These are phyloP conservation scores for Apiotrichum veenhuisii DNA, from an alignment of 1,284 basidiomycete species.

Conservation along the genomic window DNA sequence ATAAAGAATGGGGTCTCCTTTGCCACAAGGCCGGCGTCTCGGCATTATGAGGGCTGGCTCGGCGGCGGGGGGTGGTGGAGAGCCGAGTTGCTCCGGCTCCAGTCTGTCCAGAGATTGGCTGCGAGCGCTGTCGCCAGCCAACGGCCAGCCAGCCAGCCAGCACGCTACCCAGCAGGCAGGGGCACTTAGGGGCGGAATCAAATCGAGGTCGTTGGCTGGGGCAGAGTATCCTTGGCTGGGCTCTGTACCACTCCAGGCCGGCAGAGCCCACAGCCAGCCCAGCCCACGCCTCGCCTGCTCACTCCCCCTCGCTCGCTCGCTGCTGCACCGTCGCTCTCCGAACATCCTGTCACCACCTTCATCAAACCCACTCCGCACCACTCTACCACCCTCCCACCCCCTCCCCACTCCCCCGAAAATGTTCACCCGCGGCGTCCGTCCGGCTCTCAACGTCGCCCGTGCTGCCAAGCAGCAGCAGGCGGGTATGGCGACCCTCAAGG, in stretches of 20 bases:
- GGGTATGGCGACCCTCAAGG: constrained; percentile 94
- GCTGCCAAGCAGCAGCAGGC: constrained; percentile 58
- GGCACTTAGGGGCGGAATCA: too few species aligned
- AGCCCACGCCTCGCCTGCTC: too few species aligned
- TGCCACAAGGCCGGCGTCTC: neutral
- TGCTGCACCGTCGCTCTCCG: neutral
- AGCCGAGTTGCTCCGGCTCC: neutral
- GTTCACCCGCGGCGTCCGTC: constrained; percentile 62
- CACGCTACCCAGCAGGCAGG: too few species aligned
- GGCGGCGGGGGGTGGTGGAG: neutral
- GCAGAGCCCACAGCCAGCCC: too few species aligned
- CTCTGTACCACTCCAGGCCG: too few species aligned
- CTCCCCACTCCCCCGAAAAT: constrained; percentile 27
- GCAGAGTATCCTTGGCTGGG: neutral
- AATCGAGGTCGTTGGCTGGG: neutral
- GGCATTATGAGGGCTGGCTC: neutral
- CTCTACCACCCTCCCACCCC: constrained; percentile 14
- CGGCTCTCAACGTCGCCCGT: constrained; percentile 53
- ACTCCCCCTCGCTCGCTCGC: neutral
- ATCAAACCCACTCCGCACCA: neutral
- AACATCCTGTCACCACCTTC: constrained; percentile 1
- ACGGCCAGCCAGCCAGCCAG: too few species aligned
- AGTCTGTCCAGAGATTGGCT: neutral
- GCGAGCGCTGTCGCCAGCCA: too few species aligned
- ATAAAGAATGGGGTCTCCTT: too few species aligned